Percentiles rank a stretch among this genome's conserved stretches.
Evolutionary conservation across 2,329 filamentous ascomycete genomes (phyloP).

Genomic region (Fusarium sp.): DNA sequence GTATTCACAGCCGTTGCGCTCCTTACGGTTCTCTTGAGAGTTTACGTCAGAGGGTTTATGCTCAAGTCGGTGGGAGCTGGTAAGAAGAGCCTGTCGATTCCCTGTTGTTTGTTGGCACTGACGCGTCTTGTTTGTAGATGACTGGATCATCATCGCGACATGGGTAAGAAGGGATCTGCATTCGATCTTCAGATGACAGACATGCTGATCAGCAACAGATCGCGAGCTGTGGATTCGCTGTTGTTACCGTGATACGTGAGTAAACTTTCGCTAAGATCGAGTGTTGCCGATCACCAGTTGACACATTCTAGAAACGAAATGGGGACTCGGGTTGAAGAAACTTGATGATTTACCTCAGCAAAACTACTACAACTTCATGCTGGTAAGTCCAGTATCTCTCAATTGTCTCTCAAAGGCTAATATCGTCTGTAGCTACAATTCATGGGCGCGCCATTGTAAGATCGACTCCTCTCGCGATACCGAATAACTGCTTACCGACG

Average conservation of each 20-base stretch:
- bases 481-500: background rate
- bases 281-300: background rate
- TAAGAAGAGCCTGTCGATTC: background rate
- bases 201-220: constrained; percentile 34
- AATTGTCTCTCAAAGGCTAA: background rate
- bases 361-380: constrained; percentile 51
- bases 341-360: constrained; percentile 51
- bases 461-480: background rate
- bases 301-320: constrained; percentile 53
- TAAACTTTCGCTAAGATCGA: background rate
- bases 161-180: constrained; percentile 16
- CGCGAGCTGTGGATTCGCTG: constrained; percentile 49
- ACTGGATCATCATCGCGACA: constrained; percentile 32
- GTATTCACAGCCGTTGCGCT: constrained; percentile 19
- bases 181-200: background rate
- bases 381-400: background rate
- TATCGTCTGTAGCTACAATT: constrained; percentile 48
- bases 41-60: constrained; percentile 25
- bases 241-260: constrained; percentile 52
- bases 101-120: background rate
- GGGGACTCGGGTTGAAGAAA: constrained; percentile 52
- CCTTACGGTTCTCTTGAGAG: background rate
- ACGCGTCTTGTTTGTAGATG: constrained; percentile 14
- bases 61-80: constrained; percentile 29
- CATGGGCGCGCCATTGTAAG: constrained; percentile 55